Conservation (phyloP, 83 land plant species). For the Picea abies region DNA sequence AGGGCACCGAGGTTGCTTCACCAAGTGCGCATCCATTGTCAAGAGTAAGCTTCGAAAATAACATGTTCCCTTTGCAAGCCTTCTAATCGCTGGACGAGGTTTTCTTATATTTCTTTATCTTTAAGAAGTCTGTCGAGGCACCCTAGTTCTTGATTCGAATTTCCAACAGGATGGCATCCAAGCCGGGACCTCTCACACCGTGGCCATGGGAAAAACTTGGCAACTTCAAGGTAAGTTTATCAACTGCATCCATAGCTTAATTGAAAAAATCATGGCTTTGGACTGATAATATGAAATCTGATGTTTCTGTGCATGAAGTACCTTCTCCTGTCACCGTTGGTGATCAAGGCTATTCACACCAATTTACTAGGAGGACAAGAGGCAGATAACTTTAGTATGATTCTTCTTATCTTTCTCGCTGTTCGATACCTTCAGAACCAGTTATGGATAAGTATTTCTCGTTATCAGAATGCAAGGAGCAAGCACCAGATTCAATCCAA, state of each 20-base stretch:
- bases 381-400: conserved; percentile 3
- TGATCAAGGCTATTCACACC: conserved; percentile 14
- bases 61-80: too few species aligned
- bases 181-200: conserved; percentile 49
- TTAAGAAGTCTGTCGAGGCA: too few species aligned
- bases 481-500: conserved; percentile 32
- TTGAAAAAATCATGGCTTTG: too few species aligned
- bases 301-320: conserved; percentile 18
- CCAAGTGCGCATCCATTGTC: too few species aligned
- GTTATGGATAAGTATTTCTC: conserved; percentile 40
- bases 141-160: too few species aligned
- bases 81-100: too few species aligned
- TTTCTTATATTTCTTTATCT: too few species aligned
- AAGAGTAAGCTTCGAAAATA: too few species aligned
- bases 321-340: conserved; percentile 35
- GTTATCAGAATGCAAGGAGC: conserved; percentile 46
- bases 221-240: conserved; percentile 40
- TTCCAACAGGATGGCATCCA: conserved; percentile 37
- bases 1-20: too few species aligned
- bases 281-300: too few species aligned
- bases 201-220: conserved; percentile 75
- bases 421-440: conserved; percentile 32
- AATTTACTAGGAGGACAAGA: conserved; percentile 12
- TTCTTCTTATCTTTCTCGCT: conserved; percentile 13
- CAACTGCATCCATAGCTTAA: too few species aligned